Conservation (phyloP, 805 yeast species). For the Maudiozyma turicensis region DNA sequence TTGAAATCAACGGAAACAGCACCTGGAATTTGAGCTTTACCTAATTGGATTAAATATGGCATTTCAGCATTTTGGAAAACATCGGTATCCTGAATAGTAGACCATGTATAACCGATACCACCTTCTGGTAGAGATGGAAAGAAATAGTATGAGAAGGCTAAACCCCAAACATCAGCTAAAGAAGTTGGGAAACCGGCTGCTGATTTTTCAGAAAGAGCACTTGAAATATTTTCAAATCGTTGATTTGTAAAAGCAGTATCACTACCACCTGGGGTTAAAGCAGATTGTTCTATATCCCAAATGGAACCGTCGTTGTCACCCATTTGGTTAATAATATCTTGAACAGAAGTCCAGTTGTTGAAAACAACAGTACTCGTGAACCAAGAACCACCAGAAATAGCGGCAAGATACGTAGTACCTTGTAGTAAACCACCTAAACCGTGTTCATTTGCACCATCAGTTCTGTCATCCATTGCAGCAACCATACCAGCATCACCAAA, state of each 20-base stretch:
- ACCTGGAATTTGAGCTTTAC: slow-evolving; percentile 56
- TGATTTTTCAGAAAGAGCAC: slow-evolving; percentile 42
- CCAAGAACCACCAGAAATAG: slow-evolving; percentile 83
- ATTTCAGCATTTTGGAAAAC: slow-evolving; percentile 50
- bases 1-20: slow-evolving; percentile 45
- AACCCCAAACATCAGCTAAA: slow-evolving; percentile 72
- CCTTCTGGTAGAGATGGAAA: slow-evolving; percentile 50
- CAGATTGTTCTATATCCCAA: slow-evolving; percentile 63
- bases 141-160: slow-evolving; percentile 63
- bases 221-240: slow-evolving; percentile 43
- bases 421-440: slow-evolving; percentile 71
- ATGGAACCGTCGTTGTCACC: slow-evolving; percentile 33
- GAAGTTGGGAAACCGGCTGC: slow-evolving; percentile 59
- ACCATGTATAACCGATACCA: slow-evolving; percentile 53
- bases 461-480: slow-evolving; percentile 72
- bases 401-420: slow-evolving; percentile 59
- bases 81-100: slow-evolving; percentile 50
- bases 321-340: slow-evolving; percentile 38
- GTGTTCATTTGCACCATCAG: slow-evolving; percentile 40
- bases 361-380: slow-evolving; percentile 54
- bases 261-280: slow-evolving; percentile 53
- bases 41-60: slow-evolving; percentile 64
- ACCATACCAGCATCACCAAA: slow-evolving; percentile 78
- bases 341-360: slow-evolving; percentile 67
- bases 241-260: slow-evolving; percentile 41